phyloP scores from a whole-genome alignment of 345 rosid genomes.

The Eucalyptus cloeziana region DNA sequence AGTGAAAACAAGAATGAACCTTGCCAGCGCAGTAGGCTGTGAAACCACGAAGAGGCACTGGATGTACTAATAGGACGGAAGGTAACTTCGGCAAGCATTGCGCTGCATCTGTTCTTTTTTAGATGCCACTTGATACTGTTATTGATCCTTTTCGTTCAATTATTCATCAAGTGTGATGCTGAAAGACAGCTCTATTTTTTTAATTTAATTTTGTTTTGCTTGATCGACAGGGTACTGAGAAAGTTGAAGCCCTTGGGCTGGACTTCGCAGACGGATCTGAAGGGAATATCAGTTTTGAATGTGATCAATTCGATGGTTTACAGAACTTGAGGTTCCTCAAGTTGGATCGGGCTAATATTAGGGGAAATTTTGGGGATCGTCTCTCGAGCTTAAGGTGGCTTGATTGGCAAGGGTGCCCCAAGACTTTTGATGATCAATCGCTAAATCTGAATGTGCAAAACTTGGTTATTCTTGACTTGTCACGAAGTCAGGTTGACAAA shows the following conservation, averaged over 20 bases:
- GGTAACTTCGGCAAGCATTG: too few relatives aligned
- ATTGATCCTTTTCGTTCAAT: too few relatives aligned
- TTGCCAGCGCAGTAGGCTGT: too few relatives aligned
- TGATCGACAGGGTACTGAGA: fast-evolving
- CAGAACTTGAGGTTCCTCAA: not conserved
- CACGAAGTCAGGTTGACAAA: fast-evolving
- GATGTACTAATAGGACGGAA: too few relatives aligned
- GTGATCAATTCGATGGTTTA: fast-evolving
- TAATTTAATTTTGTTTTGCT: fast-evolving
- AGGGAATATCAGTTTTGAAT: fast-evolving
- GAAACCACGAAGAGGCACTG: fast-evolving
- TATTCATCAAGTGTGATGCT: too few relatives aligned
- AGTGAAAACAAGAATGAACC: fast-evolving
- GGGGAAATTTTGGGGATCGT: fast-evolving
- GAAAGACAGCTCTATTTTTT: too few relatives aligned
- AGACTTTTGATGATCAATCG: fast-evolving
- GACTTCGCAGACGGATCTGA: fast-evolving
- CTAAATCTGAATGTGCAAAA: not conserved
- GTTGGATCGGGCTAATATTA: fast-evolving
- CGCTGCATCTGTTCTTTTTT: too few relatives aligned
- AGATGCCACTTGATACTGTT: too few relatives aligned
- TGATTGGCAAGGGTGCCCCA: fast-evolving
- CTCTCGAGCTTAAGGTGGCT: fast-evolving
- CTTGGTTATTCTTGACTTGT: not conserved
- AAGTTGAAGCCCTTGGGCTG: fast-evolving